Base-by-base conservation (phyloP, 495 filamentous ascomycete genomes). In the Amphirosellinia nigrospora region DNA sequence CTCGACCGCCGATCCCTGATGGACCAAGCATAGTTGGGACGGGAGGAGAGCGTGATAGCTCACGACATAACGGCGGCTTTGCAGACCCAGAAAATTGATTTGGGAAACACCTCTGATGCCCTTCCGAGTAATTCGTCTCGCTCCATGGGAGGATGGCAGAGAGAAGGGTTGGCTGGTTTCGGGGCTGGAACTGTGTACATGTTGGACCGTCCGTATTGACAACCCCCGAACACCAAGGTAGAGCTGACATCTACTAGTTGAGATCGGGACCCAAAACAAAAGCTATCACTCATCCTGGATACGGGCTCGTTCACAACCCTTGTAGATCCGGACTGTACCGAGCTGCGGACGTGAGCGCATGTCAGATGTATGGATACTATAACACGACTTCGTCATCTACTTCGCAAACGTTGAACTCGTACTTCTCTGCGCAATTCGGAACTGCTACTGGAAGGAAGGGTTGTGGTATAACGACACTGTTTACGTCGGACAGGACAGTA, bases 271-370 rank as follows among this genome's bases (percentile, higher is more conserved):
- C 82, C 82, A 6, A 73, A 78, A 4, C 83, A 85, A 68, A 74
- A 61, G 16, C 71, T 85, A 48, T 79, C 77, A 21, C 77, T 83
- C 8, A 81, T 81, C 30, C 73, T 85, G 61, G 83, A 85, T 52
- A 85, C 83, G 11, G 83, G 83, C 3, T 84, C 82, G 4, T 84
- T 80, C 64, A 80, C 83, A 69, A 75, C 82, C 34, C 83, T 83
- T 75, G 79, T 85, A 4, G 80, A 84, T 38, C 82, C 82, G 8
- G 71, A 75, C 41, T 84, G 82, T 70, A 74, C 66, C 74, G 75
- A n/a, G 79, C 82, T 21, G 80, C 80, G 8, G 79, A 77, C 46
- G 70, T 70, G 4, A 28, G 70, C 0, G 73, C 82, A 26, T 84
- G 82, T 70, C 73, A 71, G 64, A 79, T 71, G 56, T 79, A 80